Conservation (phyloP, 73 alveolate genomes). For the Stentor roeselii region DNA sequence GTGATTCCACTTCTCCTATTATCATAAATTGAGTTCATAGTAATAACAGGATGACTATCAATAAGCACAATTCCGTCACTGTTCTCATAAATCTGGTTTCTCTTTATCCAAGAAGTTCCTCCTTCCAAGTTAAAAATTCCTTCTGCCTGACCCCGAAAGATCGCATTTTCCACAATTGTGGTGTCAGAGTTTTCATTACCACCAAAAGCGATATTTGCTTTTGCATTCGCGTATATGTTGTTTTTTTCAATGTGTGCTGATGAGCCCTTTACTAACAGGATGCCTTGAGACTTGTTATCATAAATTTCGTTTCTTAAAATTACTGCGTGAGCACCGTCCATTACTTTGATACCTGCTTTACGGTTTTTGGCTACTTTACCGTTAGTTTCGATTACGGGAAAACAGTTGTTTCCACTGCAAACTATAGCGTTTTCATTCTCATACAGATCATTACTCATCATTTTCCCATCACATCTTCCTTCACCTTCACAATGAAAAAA, state of each 20-base stretch:
- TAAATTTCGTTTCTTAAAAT: slow-evolving; percentile 68
- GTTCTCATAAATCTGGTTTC: slow-evolving; percentile 86
- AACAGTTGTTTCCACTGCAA: slow-evolving; percentile 75
- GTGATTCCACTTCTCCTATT: slow-evolving; percentile 88
- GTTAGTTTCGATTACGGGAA: slow-evolving; percentile 68
- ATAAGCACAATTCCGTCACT: slow-evolving; percentile 91
- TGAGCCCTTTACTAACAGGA: slow-evolving; percentile 85
- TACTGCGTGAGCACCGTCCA: slow-evolving; percentile 72
- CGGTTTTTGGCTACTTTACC: slow-evolving; percentile 70
- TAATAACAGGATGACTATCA: slow-evolving; percentile 70
- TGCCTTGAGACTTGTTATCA: slow-evolving; percentile 86
- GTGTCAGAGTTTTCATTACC: slow-evolving; percentile 86
- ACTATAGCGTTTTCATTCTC: slow-evolving; percentile 84
- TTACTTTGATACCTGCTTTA: slow-evolving; percentile 84
- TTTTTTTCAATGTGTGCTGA: slow-evolving; percentile 87
- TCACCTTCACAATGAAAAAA: slow-evolving; percentile 45
- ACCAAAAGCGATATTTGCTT: slow-evolving; percentile 96
- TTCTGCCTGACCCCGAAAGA: slow-evolving; percentile 84
- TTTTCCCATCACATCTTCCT: slow-evolving; percentile 56
- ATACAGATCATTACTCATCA: slow-evolving; percentile 53
- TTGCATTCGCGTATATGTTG: slow-evolving; percentile 78
- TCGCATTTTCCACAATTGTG: slow-evolving; percentile 72
- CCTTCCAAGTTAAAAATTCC: slow-evolving; percentile 89
- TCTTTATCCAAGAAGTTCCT: slow-evolving; percentile 72
- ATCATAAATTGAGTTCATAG: slow-evolving; percentile 74